Evolutionary conservation across 2,329 filamentous ascomycete species (phyloP), one percentile per base, ranked within the genome.

Genomic region (Macrophomina phaseolina): DNA sequence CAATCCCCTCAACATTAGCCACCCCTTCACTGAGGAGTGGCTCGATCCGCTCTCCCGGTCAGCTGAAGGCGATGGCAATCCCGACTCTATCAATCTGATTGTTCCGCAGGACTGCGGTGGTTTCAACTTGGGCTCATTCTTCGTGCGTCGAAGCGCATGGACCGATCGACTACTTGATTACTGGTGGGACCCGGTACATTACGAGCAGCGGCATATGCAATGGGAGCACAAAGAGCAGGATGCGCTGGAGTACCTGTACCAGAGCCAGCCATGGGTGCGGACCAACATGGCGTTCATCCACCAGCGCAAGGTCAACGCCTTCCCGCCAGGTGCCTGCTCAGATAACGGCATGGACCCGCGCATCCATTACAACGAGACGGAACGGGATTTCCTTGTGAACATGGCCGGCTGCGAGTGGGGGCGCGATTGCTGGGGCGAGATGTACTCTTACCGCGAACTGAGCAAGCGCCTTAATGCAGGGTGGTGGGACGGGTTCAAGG

Each of bases 151-250:
- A 68, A 92, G 92, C 73, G 84, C 89, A 32, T 99, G 94, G 92
- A 92, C 94, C 0, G 94, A 98, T 74, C 90, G 93, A 4, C 82
- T 99, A 18, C 86, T 99, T 42, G 95, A 99, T 75, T 86, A 97
- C 63, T 99, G 95, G 95, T 99, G 95, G 95, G 95, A 99, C 74
- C 95, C 95, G 0, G 94, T 98, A 36, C 89, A 91, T 67, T 99
- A 99, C 78, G 95, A 99, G 81, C 95, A 99, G 81, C 96, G 93
- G 77, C 95, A 99, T 78, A 97, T 97, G 94, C 88, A 95, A 69
- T 99, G 95, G 95, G 94, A 95, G 75, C 95, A 99, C 83, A 98
- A 98, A 78, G 95, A 99, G 79, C 95, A 99, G 80, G 94, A 98
- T 76, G 93, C 94, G 1, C 82, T 99, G 49, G 94, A 97, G 81